A percentile compares a stretch with the other conserved stretches of the same genome.
These are phyloP conservation scores for Termitomyces sp. DNA, from an alignment of 768 basidiomycete species.

Conservation along the genomic window DNA sequence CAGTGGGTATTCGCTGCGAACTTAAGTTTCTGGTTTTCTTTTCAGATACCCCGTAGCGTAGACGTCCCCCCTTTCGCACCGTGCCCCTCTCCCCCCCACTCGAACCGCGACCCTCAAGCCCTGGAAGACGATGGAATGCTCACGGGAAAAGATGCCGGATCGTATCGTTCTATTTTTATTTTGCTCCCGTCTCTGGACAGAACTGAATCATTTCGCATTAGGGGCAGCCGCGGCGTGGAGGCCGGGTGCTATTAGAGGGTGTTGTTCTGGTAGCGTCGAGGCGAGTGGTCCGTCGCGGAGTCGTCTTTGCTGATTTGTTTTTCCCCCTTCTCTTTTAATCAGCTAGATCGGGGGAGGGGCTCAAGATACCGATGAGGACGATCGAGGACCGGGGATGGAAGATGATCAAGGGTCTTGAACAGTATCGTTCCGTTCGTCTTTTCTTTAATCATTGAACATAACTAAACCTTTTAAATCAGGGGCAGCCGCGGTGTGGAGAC, in stretches of 20 bases:
- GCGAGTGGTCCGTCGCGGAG: neutral
- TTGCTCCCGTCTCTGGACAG: neutral
- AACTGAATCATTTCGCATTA: neutral
- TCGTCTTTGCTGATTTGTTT: conserved; percentile 1
- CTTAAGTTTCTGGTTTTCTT: neutral
- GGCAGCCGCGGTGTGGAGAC: conserved; percentile 3
- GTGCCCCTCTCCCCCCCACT: neutral
- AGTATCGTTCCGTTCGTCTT: neutral
- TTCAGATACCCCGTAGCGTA: neutral
- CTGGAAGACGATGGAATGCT: neutral
- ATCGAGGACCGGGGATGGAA: neutral
- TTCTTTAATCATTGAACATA: neutral
- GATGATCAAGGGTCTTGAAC: neutral
- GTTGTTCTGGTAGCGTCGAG: neutral
- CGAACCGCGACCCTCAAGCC: neutral
- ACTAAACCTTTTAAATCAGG: neutral
- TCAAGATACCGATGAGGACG: neutral
- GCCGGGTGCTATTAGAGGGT: neutral
- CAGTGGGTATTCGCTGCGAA: neutral
- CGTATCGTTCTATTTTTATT: neutral
- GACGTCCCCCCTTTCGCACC: neutral
- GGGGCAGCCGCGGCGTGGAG: conserved; percentile 7
- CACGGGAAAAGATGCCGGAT: too few relatives aligned
- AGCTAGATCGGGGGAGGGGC: neutral
- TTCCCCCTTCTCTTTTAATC: neutral